Percentiles rank a stretch among this genome's conserved stretches.
Evolutionary conservation across 202 grass and related monocot genomes (phyloP).

Genomic region (Panicum hallii): DNA sequence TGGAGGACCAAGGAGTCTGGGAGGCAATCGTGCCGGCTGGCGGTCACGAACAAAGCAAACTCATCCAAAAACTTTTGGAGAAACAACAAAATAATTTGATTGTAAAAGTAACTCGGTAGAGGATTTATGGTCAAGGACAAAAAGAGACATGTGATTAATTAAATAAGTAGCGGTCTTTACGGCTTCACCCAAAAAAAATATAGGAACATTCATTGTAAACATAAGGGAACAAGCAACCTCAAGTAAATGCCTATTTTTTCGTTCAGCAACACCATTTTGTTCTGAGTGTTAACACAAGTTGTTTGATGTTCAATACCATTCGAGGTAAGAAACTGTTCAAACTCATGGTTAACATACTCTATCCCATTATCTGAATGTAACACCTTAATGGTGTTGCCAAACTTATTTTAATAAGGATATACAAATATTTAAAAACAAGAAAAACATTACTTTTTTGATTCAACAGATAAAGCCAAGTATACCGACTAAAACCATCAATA

Average conservation of each 20-base stretch:
- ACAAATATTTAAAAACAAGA: neutral
- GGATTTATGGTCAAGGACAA: neutral
- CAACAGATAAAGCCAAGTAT: neutral
- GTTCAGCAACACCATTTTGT: slow-evolving; percentile 29
- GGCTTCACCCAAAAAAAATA: slow-evolving; percentile 12
- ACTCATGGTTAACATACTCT: neutral
- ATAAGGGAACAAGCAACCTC: slow-evolving; percentile 39
- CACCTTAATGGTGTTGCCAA: neutral
- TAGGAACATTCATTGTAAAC: slow-evolving; percentile 41
- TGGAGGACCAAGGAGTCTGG: too few relatives aligned
- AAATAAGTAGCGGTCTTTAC: neutral
- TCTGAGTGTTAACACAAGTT: slow-evolving; percentile 25
- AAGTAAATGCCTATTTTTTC: slow-evolving; percentile 31
- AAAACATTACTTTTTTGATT: neutral
- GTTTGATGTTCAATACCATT: slow-evolving; percentile 30
- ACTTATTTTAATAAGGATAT: neutral
- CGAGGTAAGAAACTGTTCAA: too few relatives aligned
- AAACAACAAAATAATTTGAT: neutral
- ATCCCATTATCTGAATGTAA: neutral
- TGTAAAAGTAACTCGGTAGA: neutral
- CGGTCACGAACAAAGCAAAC: too few relatives aligned
- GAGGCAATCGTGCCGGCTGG: too few relatives aligned
- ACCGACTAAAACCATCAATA: neutral
- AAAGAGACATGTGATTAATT: slow-evolving; percentile 26
- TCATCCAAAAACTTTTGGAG: slow-evolving; percentile 11